Conservation (phyloP, 2,329 filamentous ascomycete genomes). For the Fusarium xylarioides region DNA sequence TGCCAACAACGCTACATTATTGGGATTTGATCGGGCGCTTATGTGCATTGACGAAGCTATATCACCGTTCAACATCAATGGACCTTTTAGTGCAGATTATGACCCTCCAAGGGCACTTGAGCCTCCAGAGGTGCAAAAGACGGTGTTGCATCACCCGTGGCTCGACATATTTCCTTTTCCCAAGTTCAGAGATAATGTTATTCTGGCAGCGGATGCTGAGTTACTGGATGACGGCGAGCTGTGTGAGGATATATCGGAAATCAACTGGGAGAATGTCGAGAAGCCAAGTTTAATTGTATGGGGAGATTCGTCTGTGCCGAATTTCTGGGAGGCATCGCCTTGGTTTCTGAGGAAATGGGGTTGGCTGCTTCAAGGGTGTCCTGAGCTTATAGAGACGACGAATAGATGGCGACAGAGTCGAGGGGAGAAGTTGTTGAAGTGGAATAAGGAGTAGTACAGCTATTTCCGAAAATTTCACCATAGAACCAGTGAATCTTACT, state of each 20-base stretch:
- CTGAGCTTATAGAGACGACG: conserved; percentile 11
- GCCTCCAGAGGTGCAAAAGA: background rate
- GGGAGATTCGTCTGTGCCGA: conserved; percentile 6
- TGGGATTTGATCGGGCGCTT: background rate
- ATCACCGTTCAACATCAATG: conserved; percentile 1
- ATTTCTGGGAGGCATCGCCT: conserved; percentile 18
- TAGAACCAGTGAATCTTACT: too few relatives aligned
- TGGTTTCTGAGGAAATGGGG: conserved; percentile 22
- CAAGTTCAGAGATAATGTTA: conserved; percentile 2
- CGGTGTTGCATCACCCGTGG: conserved; percentile 11
- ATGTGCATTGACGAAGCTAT: conserved; percentile 8
- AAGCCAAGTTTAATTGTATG: conserved; percentile 20
- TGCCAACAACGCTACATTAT: background rate
- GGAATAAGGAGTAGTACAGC: background rate
- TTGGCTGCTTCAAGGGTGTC: conserved; percentile 8
- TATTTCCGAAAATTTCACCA: too few relatives aligned
- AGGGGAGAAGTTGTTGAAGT: conserved; percentile 4
- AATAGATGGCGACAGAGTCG: conserved; percentile 21
- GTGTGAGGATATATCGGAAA: background rate
- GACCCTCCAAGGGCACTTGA: background rate
- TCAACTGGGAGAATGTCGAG: background rate
- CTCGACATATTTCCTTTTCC: conserved; percentile 19
- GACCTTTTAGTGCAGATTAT: background rate
- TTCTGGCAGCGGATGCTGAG: background rate
- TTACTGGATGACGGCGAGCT: conserved; percentile 9